Evolutionary conservation across 2,329 filamentous ascomycete genomes (phyloP).

Genomic region (Botryotinia narcissicola): DNA sequence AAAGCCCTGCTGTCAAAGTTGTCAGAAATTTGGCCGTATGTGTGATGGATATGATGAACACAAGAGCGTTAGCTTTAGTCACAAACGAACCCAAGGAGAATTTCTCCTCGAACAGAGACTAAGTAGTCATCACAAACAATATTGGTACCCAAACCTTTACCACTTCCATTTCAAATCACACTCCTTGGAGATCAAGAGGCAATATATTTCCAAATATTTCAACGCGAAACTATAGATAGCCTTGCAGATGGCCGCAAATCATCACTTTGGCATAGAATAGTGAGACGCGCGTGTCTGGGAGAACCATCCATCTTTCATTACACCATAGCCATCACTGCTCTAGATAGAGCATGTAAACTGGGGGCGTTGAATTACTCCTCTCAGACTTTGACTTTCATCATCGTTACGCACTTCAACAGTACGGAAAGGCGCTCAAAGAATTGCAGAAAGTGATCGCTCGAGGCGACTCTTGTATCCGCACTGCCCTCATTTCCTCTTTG

Average conservation of each 20-base stretch:
- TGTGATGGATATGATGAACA: background rate
- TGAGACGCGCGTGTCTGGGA: constrained; percentile 19
- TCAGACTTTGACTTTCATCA: constrained; percentile 1
- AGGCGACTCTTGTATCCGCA: background rate
- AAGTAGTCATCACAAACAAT: constrained; percentile 23
- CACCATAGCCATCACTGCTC: constrained; percentile 21
- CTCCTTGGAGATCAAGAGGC: constrained; percentile 17
- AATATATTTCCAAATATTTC: background rate
- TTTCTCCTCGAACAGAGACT: background rate
- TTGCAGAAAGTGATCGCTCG: background rate
- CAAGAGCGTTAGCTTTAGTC: background rate
- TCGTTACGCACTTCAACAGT: background rate
- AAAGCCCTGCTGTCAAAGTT: background rate
- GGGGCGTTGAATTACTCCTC: background rate
- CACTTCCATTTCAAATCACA: constrained; percentile 18
- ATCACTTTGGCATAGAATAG: constrained; percentile 23
- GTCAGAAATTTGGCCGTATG: background rate
- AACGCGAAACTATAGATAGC: background rate
- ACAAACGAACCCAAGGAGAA: background rate
- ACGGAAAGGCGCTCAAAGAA: background rate
- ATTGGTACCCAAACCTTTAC: constrained; percentile 19
- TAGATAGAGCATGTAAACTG: constrained; percentile 12
- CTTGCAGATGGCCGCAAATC: background rate
- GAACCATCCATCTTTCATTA: constrained; percentile 25
- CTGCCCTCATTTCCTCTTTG: background rate